Evolutionary conservation across 495 filamentous ascomycete genomes (phyloP).

Genomic region (Geopyxis carbonaria): DNA sequence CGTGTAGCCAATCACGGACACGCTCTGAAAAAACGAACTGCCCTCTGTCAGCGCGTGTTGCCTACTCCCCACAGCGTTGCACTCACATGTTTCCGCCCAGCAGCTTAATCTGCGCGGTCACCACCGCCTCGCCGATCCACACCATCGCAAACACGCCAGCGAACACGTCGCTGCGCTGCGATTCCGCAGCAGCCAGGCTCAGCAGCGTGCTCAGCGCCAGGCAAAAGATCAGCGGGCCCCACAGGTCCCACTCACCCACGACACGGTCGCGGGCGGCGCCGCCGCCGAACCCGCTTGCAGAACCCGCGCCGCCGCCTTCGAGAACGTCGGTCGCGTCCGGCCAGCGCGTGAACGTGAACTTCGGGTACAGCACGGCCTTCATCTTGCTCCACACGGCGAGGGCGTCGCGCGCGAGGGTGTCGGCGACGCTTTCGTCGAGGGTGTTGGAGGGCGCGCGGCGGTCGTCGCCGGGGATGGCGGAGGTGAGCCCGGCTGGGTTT

Average conservation of each 20-base stretch:
- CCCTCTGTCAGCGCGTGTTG: slow-evolving; percentile 8
- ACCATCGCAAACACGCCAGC: slow-evolving; percentile 90
- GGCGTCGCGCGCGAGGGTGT: slow-evolving; percentile 78
- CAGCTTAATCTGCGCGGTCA: slow-evolving; percentile 96
- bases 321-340: slow-evolving; percentile 40
- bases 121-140: slow-evolving; percentile 91
- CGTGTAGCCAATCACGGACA: slow-evolving; percentile 97
- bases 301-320: slow-evolving; percentile 39
- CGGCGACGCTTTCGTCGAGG: slow-evolving; percentile 94
- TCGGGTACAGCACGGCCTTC: slow-evolving; percentile 92
- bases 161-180: slow-evolving; percentile 78
- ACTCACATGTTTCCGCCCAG: slow-evolving; percentile 93
- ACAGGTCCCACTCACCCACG: slow-evolving; percentile 90
- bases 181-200: slow-evolving; percentile 51
- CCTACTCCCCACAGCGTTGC: not conserved
- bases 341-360: slow-evolving; percentile 57
- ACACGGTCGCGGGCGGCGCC: slow-evolving; percentile 57
- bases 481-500: slow-evolving; percentile 57
- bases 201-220: slow-evolving; percentile 71
- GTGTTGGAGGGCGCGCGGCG: slow-evolving; percentile 83
- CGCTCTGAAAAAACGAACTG: slow-evolving; percentile 91
- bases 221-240: slow-evolving; percentile 90
- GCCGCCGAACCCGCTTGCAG: slow-evolving; percentile 39
- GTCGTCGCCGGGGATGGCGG: slow-evolving; percentile 81
- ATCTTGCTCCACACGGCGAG: slow-evolving; percentile 93